Evolutionary conservation across 768 basidiomycete species (phyloP).

Genomic region (Termitomyces sp.): DNA sequence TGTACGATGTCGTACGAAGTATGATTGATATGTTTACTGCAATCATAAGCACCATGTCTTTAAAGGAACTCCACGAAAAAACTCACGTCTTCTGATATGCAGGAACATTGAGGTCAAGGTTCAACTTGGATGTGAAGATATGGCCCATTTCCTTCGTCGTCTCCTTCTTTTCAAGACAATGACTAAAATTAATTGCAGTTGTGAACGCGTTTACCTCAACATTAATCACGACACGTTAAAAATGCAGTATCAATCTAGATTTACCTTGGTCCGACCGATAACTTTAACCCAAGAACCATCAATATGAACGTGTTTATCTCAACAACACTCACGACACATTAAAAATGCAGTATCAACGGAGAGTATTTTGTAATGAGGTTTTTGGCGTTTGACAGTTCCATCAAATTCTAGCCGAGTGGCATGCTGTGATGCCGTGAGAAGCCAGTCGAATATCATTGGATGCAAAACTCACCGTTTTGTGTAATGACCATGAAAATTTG

Average conservation of each 20-base stretch:
- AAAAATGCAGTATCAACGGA: too few relatives aligned
- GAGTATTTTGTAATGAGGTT: too few relatives aligned
- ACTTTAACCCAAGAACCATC: background rate
- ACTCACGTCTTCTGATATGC: background rate
- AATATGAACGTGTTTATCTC: conserved; percentile 5
- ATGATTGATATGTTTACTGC: background rate
- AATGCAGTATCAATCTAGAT: background rate
- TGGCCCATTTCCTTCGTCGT: background rate
- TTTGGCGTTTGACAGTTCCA: too few relatives aligned
- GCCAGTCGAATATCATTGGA: too few relatives aligned
- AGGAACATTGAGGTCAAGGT: background rate
- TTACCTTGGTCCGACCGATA: background rate
- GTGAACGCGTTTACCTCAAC: too few relatives aligned
- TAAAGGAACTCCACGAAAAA: background rate
- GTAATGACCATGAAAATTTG: too few relatives aligned
- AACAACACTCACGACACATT: too few relatives aligned
- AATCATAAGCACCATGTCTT: too few relatives aligned
- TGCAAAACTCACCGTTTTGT: too few relatives aligned
- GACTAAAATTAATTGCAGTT: background rate
- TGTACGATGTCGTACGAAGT: background rate
- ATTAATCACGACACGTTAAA: background rate
- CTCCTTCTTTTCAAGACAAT: too few relatives aligned
- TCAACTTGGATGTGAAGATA: background rate
- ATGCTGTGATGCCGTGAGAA: too few relatives aligned
- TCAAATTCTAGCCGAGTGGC: too few relatives aligned